A percentile compares a stretch with the other conserved stretches of the same genome.
These are phyloP conservation scores for Neonectria ditissima DNA, from an alignment of 2,329 filamentous ascomycete genomes.

Conservation along the genomic window DNA sequence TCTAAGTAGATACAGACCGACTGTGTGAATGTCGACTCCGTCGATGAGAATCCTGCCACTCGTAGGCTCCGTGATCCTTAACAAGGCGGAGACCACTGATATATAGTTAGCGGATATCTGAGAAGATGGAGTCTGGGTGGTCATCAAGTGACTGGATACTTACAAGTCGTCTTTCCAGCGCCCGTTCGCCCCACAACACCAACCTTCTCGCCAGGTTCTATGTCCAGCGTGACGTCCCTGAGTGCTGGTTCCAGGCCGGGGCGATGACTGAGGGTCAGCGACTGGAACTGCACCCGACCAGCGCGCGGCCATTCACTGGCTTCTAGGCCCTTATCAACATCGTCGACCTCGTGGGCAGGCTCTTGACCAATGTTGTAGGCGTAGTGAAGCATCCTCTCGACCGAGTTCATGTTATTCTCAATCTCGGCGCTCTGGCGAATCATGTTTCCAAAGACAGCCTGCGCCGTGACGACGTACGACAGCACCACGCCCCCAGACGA, in stretches of 20 bases:
- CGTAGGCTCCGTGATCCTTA: constrained; percentile 20
- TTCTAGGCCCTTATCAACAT: background rate
- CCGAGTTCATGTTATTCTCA: constrained; percentile 97
- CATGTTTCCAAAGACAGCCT: constrained; percentile 69
- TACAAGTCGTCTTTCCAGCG: constrained; percentile 77
- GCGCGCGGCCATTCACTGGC: constrained; percentile 74
- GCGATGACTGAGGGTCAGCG: constrained; percentile 85
- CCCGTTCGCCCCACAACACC: constrained; percentile 91
- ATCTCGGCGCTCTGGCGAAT: constrained; percentile 63
- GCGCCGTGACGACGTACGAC: constrained; percentile 70
- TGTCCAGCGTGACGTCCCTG: constrained; percentile 81
- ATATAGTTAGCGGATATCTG: background rate
- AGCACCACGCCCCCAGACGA: constrained; percentile 71
- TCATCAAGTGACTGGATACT: background rate
- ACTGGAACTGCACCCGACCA: constrained; percentile 82
- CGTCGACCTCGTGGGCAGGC: constrained; percentile 56
- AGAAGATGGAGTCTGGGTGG: background rate
- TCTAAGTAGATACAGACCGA: constrained; percentile 85
- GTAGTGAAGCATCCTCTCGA: constrained; percentile 93
- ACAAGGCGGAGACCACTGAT: constrained; percentile 37
- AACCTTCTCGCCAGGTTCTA: constrained; percentile 87
- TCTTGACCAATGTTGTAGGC: constrained; percentile 89
- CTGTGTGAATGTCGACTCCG: constrained; percentile 81
- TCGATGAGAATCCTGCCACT: constrained; percentile 84
- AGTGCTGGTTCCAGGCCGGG: constrained; percentile 83